Conservation (phyloP, 148 eudicot genomes). For the Heliamphora exappendiculata region DNA sequence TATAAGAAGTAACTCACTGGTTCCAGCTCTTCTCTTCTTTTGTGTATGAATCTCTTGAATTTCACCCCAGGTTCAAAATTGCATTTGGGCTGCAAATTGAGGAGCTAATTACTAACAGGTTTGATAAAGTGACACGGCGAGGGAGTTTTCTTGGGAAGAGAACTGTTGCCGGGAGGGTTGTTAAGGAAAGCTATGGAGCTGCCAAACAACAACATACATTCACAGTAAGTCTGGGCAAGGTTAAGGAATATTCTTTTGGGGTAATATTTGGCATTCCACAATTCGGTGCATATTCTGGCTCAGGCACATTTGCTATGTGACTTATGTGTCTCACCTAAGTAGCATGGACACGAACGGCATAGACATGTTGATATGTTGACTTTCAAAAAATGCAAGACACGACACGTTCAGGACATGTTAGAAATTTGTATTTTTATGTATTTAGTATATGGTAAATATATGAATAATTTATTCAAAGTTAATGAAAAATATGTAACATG, state of each 20-base stretch:
- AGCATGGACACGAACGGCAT: no score
- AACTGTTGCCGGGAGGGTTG: constrained; percentile 74
- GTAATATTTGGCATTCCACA: not conserved
- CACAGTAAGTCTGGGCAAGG: constrained; percentile 42
- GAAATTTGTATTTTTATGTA: no score
- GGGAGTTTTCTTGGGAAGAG: constrained; percentile 50
- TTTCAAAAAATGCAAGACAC: no score
- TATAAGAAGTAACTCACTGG: constrained; percentile 37
- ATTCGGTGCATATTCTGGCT: not conserved
- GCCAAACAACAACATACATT: constrained; percentile 91
- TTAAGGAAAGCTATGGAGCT: constrained; percentile 89
- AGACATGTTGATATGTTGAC: no score
- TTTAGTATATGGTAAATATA: no score
- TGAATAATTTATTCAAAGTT: no score
- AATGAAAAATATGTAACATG: no score
- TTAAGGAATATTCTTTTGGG: not conserved
- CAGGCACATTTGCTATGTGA: not conserved
- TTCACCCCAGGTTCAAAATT: not conserved
- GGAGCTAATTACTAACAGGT: constrained; percentile 30
- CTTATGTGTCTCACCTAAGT: no score
- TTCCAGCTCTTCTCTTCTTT: constrained; percentile 8
- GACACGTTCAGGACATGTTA: no score
- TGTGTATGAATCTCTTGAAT: not conserved
- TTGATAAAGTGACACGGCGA: constrained; percentile 45
- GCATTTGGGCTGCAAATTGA: not conserved